Conservation (phyloP, 345 rosid genomes). For the Mercurialis annua region DNA sequence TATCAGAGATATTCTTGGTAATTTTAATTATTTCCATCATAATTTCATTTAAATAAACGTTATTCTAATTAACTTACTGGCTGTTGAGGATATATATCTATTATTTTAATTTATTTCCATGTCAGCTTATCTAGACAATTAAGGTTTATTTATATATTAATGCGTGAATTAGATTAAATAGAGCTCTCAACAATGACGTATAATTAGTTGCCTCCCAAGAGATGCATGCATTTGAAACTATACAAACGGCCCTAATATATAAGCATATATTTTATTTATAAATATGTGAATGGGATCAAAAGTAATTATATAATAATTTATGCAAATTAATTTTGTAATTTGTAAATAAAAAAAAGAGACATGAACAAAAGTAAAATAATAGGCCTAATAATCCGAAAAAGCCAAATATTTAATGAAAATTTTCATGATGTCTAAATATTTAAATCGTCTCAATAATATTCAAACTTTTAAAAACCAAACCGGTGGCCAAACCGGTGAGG, state of each 20-base stretch:
- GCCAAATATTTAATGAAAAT: too few relatives aligned
- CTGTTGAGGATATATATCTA: background rate
- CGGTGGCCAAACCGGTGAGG: too few relatives aligned
- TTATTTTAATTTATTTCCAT: background rate
- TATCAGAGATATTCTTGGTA: background rate
- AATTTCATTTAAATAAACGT: too few relatives aligned
- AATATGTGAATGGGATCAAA: slow-evolving; percentile 12
- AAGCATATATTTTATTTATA: background rate
- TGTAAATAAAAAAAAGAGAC: background rate
- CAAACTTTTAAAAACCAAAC: too few relatives aligned
- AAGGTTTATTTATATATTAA: too few relatives aligned
- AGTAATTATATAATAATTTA: slow-evolving; percentile 1
- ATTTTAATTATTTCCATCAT: background rate
- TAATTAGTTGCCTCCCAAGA: slow-evolving; percentile 14
- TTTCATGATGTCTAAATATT: too few relatives aligned
- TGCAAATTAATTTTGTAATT: background rate
- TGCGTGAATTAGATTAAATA: slow-evolving; percentile 34
- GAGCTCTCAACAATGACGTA: slow-evolving; percentile 46
- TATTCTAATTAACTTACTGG: too few relatives aligned
- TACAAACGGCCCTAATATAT: background rate
- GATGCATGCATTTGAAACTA: slow-evolving; percentile 23
- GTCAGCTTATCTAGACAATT: slow-evolving; percentile 2
- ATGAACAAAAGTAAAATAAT: too few relatives aligned
- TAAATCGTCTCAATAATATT: too few relatives aligned
- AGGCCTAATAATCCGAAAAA: too few relatives aligned